Base-by-base conservation (phyloP, 768 basidiomycete species). In the Suillus lakei region DNA sequence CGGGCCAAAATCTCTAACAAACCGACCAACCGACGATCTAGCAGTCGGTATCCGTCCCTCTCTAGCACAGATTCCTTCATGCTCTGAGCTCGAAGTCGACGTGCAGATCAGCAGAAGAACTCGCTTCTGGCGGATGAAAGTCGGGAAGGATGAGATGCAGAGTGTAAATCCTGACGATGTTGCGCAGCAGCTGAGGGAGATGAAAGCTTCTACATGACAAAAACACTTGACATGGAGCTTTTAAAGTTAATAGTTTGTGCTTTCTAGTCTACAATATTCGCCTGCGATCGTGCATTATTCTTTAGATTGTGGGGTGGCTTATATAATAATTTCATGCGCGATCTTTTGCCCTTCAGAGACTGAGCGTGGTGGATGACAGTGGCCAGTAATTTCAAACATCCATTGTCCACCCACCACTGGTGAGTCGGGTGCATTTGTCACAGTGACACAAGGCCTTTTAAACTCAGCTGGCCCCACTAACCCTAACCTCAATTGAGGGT, bases 111-210 rank as follows among this genome's bases (percentile, higher is more conserved):
- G 68, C 63, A 76, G 77, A 34, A 74, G 79, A 21, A 41, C 51
- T 55, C 76, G 81, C 16, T 82, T 85, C 70, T 83, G 81, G 81
- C 77, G 77, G 50, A 72, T 76, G 44, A 70, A 71, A 61, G 76
- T 73, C 55, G 72, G 76, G 66, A 71, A 72, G 66, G 63, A 63
- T 38, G 61, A 66, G 59, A 68, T 71, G 54, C 77, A 77, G 66
- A 78, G 77, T 7, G 76, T 77, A 48, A 76, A 83, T 60, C 79
- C 82, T 66, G 71, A 74, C 13, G 82, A 84, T 58, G 80, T 82
- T 53, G 80, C 84, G 59, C 75, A 78, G 58, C 75, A 81, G 71
- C 72, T 87, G 60, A 80, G 85, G 63, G 76, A 74, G 65, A 75
- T 83, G 73, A 82, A 72, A 70, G 78, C 78, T 53, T 64, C 74